These are phyloP conservation scores for Eruca vesicaria DNA, from an alignment of 441 rosid genomes.

Conservation along the genomic window DNA sequence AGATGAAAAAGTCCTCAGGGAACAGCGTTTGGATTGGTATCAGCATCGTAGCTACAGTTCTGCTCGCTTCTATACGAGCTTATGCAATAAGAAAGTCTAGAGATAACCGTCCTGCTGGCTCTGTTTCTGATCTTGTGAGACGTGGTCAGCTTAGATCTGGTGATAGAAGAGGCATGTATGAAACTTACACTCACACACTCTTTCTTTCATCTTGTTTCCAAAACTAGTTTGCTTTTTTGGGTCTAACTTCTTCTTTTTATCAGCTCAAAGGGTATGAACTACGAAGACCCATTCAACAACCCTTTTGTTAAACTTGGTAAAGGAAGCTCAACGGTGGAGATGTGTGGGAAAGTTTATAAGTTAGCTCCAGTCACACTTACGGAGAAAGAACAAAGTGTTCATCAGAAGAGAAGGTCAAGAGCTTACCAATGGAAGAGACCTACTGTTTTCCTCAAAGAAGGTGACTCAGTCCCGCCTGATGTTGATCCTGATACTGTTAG, in stretches of 20 bases:
- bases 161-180: constrained; percentile 99
- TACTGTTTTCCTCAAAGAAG: constrained; percentile 86
- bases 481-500: constrained; percentile 89
- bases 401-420: constrained; percentile 90
- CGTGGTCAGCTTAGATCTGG: constrained; percentile 95
- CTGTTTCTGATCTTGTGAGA: constrained; percentile 94
- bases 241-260: constrained; percentile 8
- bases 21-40: constrained; percentile 49
- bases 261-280: constrained; percentile 80
- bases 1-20: constrained; percentile 50
- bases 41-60: constrained; percentile 49
- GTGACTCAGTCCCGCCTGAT: constrained; percentile 81
- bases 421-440: constrained; percentile 99
- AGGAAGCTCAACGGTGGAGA: constrained; percentile 80
- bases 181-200: constrained; percentile 1
- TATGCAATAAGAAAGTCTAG: constrained; percentile 48
- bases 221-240: not conserved
- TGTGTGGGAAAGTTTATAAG: constrained; percentile 88
- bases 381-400: constrained; percentile 67
- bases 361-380: constrained; percentile 90
- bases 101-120: constrained; percentile 58
- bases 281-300: constrained; percentile 93
- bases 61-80: constrained; percentile 51
- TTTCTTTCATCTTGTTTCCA: constrained; percentile 5
- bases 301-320: constrained; percentile 80